Base-by-base conservation (phyloP, 1,284 basidiomycete genomes). In the Ganoderma leucocontextum region DNA sequence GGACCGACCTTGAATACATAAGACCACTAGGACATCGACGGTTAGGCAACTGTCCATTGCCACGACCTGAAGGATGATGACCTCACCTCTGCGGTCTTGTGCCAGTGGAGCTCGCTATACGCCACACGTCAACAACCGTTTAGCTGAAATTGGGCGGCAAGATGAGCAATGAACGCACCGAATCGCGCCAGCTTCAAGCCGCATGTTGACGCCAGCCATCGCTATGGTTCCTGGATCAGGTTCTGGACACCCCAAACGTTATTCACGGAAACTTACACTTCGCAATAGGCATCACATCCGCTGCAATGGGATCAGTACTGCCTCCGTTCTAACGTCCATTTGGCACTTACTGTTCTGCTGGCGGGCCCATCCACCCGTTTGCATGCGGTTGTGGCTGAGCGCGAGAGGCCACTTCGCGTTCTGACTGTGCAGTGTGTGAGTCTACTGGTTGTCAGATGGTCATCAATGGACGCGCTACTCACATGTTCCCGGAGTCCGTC, bases 341-440 rank as follows among this genome's bases (percentile, higher is more conserved):
- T 58, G 63, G 29, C 35, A 71, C 82, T 55, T 70, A 88, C 89
- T 75, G 72, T 91, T 91, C 78, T 92, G 84, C 74, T 91, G 85
- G 68, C 90, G 84, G 53, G 90, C 89, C 91, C 91, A 93, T 0
- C 91, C 91, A 38, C 91, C 91, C 0, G 86, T 86, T 68, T 89
- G 87, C 25, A 93, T 77, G 53, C 90, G 87, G 75, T 91, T 92
- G 78, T 89, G 88, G 66, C 89, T 91, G 67, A 92, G 78, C 69
- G 83, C 81, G 78, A 92, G 91, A 0, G 91, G 86, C 91, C 91
- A 93, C 76, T 91, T 92, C 13, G 88, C 86, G 71, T 91, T 90
- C 17, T 75, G 69, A 33, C 88, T 89, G 72, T 41, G 10, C 15
- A 15, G 22, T 9, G 52, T 12, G 35, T 63, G 35, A 63, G 49